Percentiles rank a stretch among this genome's conserved stretches.
Evolutionary conservation across 768 basidiomycete genomes (phyloP).

Genomic region (Mycena polygramma): DNA sequence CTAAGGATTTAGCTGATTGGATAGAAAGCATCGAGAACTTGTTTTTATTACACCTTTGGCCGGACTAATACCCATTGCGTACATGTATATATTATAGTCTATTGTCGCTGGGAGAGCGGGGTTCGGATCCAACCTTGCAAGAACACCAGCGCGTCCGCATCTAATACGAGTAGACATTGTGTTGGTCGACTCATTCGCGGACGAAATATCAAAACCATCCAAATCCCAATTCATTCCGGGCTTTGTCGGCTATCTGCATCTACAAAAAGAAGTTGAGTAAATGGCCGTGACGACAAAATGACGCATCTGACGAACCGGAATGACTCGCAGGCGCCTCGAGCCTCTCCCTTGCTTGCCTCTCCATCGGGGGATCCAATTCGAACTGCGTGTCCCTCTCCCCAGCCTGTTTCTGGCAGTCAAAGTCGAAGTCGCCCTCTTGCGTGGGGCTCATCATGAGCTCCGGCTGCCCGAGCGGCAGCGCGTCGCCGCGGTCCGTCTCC

Average conservation of each 20-base stretch:
- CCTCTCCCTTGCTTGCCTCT: slow-evolving; percentile 37
- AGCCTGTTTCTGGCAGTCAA: slow-evolving; percentile 28
- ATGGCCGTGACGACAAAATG: background rate
- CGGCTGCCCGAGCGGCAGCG: slow-evolving; percentile 31
- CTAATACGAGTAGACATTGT: no score
- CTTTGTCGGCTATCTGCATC: slow-evolving; percentile 13
- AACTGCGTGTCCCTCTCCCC: slow-evolving; percentile 21
- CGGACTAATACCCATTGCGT: no score
- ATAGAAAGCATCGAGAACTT: no score
- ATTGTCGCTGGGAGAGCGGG: no score
- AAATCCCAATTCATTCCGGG: background rate
- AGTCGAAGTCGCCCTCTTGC: slow-evolving; percentile 32
- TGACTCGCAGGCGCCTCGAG: slow-evolving; percentile 5
- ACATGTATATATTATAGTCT: no score
- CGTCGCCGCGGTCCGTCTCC: slow-evolving; percentile 36
- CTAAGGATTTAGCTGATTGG: no score
- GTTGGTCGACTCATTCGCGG: no score
- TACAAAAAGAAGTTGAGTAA: background rate
- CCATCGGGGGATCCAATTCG: slow-evolving; percentile 27
- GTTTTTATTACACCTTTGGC: no score
- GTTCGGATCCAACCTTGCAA: no score
- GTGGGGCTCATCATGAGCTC: slow-evolving; percentile 38
- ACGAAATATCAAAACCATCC: no score
- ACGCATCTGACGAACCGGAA: background rate
- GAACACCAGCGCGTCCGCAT: no score